Evolutionary conservation across 352 stramenopile genomes (phyloP).

Genomic region (Globisporangium polare): DNA sequence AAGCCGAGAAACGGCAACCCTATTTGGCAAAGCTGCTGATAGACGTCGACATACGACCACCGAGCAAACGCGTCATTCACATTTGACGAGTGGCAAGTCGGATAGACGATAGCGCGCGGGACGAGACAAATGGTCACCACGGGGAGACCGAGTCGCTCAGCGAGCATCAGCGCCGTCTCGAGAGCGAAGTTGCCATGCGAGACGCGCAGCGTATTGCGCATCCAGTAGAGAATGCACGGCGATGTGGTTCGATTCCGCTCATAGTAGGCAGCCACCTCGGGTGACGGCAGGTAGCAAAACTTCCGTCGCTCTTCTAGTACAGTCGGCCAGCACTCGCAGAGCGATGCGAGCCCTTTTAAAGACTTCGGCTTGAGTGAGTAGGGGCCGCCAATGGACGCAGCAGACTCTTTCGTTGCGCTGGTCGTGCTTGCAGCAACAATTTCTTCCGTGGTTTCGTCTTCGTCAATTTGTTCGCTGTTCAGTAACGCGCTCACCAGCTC

Average conservation of each 20-base stretch:
- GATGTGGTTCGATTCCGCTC: conserved; percentile 6
- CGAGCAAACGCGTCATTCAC: conserved; percentile 55
- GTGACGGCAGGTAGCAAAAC: conserved; percentile 31
- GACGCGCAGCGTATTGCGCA: conserved; percentile 57
- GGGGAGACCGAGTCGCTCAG: conserved; percentile 33
- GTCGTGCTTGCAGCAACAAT: not conserved
- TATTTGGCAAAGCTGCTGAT: conserved; percentile 34
- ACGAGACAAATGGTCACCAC: conserved; percentile 47
- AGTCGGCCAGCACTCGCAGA: conserved; percentile 45
- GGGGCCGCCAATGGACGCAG: conserved; percentile 9
- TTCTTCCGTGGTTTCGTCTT: not conserved
- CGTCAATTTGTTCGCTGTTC: not conserved
- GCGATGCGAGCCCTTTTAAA: conserved; percentile 9
- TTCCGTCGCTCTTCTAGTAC: conserved; percentile 42
- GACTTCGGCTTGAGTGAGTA: not conserved
- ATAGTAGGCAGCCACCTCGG: conserved; percentile 4
- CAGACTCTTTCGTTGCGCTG: not conserved
- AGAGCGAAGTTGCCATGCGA: conserved; percentile 62
- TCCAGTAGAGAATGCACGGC: conserved; percentile 62
- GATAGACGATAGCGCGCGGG: conserved; percentile 43
- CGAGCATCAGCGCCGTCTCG: conserved; percentile 41
- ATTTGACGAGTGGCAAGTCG: conserved; percentile 45
- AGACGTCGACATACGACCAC: conserved; percentile 47
- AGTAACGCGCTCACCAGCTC: conserved; percentile 25
- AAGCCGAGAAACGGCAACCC: conserved; percentile 44